Percentiles rank a stretch among this genome's conserved stretches.
Evolutionary conservation across 2,329 filamentous ascomycete genomes (phyloP).

Genomic region (Orbilia oligospora): DNA sequence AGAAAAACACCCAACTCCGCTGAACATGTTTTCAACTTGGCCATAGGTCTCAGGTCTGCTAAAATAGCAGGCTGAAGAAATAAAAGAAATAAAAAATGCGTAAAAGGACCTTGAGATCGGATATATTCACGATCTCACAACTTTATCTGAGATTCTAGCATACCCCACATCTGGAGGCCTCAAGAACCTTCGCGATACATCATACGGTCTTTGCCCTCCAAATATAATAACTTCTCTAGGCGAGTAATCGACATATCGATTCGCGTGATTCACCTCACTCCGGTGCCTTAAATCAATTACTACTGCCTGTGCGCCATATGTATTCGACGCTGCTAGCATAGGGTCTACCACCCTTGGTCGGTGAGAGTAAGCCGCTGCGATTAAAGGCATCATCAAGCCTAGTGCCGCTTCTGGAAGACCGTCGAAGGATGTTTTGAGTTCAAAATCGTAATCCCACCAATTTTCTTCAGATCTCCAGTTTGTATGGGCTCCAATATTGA

Average conservation of each 20-base stretch:
- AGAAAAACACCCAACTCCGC: background rate
- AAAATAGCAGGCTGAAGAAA: background rate
- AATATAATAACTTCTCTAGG: conserved; percentile 3
- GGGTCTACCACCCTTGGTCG: background rate
- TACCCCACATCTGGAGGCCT: background rate
- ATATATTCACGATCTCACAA: background rate
- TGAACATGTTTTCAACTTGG: background rate
- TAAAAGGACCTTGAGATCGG: background rate
- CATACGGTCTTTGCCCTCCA: background rate
- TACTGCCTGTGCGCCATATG: background rate
- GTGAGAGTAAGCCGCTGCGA: background rate
- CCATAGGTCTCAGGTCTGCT: background rate
- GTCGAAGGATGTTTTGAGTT: background rate
- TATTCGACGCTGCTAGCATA: background rate
- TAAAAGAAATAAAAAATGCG: background rate
- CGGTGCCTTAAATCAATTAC: background rate
- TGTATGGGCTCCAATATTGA: background rate
- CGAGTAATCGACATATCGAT: background rate
- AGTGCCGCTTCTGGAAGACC: background rate
- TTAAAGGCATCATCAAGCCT: background rate
- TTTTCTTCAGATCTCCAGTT: background rate
- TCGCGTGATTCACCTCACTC: too few species aligned
- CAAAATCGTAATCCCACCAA: background rate
- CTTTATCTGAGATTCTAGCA: background rate
- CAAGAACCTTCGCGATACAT: background rate